Percentiles rank a stretch among this genome's conserved stretches.
phyloP scores from a whole-genome alignment of 352 stramenopile species.

The Discostella stelligera region DNA sequence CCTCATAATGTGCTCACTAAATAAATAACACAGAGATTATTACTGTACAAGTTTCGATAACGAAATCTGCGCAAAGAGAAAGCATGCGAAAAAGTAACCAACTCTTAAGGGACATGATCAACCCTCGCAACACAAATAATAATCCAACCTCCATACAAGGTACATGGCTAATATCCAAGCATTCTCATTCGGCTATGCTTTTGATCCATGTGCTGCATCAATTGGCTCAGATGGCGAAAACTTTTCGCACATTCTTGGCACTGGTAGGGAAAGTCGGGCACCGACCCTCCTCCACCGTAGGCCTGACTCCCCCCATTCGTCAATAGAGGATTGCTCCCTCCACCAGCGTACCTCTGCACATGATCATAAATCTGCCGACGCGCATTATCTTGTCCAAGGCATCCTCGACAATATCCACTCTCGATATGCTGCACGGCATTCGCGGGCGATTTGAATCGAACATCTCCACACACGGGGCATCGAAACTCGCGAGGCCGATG shows the following conservation, averaged over 20 bases:
- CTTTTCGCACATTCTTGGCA: constrained; percentile 46
- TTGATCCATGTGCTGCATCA: constrained; percentile 62
- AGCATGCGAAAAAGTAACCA: not conserved
- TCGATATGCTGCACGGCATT: constrained; percentile 68
- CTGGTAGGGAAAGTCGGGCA: constrained; percentile 60
- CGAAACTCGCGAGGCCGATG: constrained; percentile 55
- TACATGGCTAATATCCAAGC: not conserved
- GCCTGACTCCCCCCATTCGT: constrained; percentile 27
- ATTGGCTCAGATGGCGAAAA: constrained; percentile 62
- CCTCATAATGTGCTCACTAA: not conserved
- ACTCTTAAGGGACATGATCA: not conserved
- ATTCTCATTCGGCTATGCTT: constrained; percentile 38
- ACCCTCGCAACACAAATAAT: no score
- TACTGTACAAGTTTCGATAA: no score
- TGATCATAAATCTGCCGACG: constrained; percentile 56
- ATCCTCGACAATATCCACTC: constrained; percentile 56
- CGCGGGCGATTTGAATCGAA: constrained; percentile 47
- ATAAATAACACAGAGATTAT: not conserved
- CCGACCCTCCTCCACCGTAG: not conserved
- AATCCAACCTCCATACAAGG: no score
- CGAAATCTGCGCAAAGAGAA: no score
- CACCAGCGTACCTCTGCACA: constrained; percentile 47
- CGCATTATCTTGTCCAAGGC: constrained; percentile 48
- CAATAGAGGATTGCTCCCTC: constrained; percentile 21
- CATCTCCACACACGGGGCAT: constrained; percentile 57